Evolutionary conservation across 2,329 filamentous ascomycete species (phyloP), one percentile per base, ranked within the genome.

Genomic region (Ophiostoma novo-ulmi): DNA sequence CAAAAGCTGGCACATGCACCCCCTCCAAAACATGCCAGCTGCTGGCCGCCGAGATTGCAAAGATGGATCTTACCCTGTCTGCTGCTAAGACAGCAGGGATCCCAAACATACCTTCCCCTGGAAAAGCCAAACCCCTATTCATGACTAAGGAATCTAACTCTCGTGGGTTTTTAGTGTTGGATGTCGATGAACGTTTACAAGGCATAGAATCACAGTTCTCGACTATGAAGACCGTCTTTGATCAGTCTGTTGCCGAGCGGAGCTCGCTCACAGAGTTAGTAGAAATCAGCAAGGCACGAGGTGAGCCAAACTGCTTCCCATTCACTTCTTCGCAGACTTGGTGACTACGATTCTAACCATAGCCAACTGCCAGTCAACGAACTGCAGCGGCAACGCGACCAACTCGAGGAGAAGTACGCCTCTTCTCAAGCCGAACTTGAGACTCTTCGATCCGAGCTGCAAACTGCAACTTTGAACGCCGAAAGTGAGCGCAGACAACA

Each of bases 161-260:
- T 74, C 84, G 82, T 75, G 80, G 78, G 44, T 87, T 83, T 80
- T 74, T 85, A 92, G 91, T 86, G 76, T 94, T 90, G 85, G 93
- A 97, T 78, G 88, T 93, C 74, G 89, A 93, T 75, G 87, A 87
- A 73, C 88, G 90, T 74, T 85, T 97, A 75, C 88, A 89, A 73
- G 86, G 88, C 72, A 89, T 97, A 80, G 92, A 97, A 76, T 83
- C 84, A 22, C 85, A 94, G 76, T 93, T 93, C 77, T 85, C 86
- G 67, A 83, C 85, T 72, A 83, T 98, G 73, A 90, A 90, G 76
- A 85, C 89, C 71, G 89, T 91, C 73, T 88, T 97, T 77, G 88
- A 88, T 71, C 85, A 85, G 41, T 89, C 91, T 31, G 85, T 90
- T 13, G 85, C 85, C 58, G 89, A 92, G 70, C 89, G 87, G 75